Conservation (phyloP, 2,329 filamentous ascomycete species). For the Penicillium sp. region DNA sequence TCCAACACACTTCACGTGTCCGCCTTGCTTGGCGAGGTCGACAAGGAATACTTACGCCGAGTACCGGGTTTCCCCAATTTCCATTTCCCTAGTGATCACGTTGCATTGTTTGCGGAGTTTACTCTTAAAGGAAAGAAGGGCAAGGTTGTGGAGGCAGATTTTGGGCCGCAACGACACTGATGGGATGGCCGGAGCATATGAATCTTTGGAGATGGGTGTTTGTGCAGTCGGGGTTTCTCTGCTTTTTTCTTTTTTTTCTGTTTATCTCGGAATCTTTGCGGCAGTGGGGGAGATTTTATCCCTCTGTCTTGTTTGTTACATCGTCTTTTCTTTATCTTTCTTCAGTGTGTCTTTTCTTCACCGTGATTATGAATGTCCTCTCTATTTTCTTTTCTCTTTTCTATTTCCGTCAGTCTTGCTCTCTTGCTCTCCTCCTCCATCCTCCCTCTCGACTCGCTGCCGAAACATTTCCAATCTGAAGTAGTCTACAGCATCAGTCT, state of each 20-base stretch:
- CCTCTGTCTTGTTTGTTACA: conserved; percentile 25
- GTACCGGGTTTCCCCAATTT: conserved; percentile 92
- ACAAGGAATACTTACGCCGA: conserved; percentile 77
- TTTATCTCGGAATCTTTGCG: conserved; percentile 44
- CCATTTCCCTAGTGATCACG: conserved; percentile 90
- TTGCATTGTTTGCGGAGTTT: conserved; percentile 86
- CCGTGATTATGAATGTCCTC: conserved; percentile 23
- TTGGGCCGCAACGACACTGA: conserved; percentile 52
- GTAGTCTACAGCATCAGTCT: conserved; percentile 30
- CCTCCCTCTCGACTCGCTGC: conserved; percentile 11
- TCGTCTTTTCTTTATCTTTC: conserved; percentile 20
- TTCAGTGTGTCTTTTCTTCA: conserved; percentile 13
- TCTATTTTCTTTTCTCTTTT: conserved; percentile 20
- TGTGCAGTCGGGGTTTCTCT: conserved; percentile 34
- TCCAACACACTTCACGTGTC: conserved; percentile 84
- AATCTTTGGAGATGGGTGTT: conserved; percentile 41
- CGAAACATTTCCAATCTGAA: conserved; percentile 14
- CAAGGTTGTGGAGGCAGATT: conserved; percentile 65
- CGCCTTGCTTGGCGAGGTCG: conserved; percentile 80
- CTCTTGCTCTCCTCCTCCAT: conserved; percentile 10
- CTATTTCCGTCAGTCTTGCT: conserved; percentile 5
- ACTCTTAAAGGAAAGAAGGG: conserved; percentile 85
- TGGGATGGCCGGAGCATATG: conserved; percentile 32
- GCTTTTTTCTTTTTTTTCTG: conserved; percentile 14
- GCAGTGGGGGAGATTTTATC: conserved; percentile 35